Evolutionary conservation across 257 asterid genomes (phyloP), one percentile per base, ranked within the genome.

Genomic region (Nicotiana otophora): DNA sequence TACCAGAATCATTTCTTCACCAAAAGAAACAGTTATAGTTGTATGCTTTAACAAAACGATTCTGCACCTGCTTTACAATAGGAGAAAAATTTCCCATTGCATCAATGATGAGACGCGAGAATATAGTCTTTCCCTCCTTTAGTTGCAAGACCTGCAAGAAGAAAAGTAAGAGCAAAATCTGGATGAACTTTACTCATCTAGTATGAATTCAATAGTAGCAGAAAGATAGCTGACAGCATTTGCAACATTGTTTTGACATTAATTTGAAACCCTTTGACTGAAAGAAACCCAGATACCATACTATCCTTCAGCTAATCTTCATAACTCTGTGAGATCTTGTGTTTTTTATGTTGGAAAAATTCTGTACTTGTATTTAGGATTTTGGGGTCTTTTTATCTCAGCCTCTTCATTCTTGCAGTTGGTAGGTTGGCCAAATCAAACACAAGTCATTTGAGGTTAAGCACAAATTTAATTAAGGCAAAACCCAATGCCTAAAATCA

Each of bases 41-140:
- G 63, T 26, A 75, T 48, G 70, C 58, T 28, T 26, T 53, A 64
- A 46, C 55, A 15, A 20, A 76, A 55, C 72, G 82, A 82, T 89
- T 84, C 9, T 26, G 84, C 82, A 94, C 98, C 91, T 96, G 99
- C 87, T 86, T 94, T 69, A 96, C 99, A 51, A 96, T 88, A 5
- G 99, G 99, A 76, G 99, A 96, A 89, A 96, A 96, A 86, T 96
- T 96, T 54, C 99, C 99, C 99, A 96, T 96, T 63, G 99, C 98
- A 88, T 96, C 99, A 85, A 96, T 89, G 83, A 96, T 57, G 81
- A 96, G 95, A 82, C 90, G 92, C 5, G 99, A 86, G n/a, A 91
- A 88, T 62, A 96, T 84, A 86, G 90, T 77, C 89, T 89, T 96
- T 20, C 94, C 97, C 78, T 93, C 96, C 30, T 88, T 87, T 63